Evolutionary conservation across 495 filamentous ascomycete genomes (phyloP).

Genomic region (Chaetomium fimeti): DNA sequence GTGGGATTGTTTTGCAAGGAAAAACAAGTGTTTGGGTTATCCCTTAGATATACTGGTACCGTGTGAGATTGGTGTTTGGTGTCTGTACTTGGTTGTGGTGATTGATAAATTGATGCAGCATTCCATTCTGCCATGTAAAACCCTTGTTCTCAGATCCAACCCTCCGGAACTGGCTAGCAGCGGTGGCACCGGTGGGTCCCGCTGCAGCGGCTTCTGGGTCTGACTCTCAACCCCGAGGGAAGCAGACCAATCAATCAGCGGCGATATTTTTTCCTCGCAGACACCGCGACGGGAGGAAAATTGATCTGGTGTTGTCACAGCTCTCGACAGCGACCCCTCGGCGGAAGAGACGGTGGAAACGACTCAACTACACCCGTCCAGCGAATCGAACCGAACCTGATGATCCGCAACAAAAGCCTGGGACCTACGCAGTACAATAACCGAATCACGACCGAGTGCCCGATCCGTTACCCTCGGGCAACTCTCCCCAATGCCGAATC

Average conservation of each 20-base stretch:
- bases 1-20: not conserved
- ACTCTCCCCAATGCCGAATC: slow-evolving; percentile 21
- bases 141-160: not conserved
- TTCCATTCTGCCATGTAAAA: slow-evolving; percentile 5
- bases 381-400: not conserved
- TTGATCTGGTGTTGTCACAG: not conserved
- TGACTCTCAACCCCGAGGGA: not conserved
- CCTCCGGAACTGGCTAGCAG: not conserved
- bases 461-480: not conserved
- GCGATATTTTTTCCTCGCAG: slow-evolving; percentile 16
- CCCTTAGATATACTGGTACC: not conserved
- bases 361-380: not conserved
- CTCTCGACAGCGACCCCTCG: not conserved
- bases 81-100: not conserved
- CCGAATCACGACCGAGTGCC: not conserved
- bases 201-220: not conserved
- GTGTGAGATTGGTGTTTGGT: not conserved
- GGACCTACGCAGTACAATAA: not conserved
- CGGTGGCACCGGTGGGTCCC: slow-evolving; percentile 9
- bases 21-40: not conserved
- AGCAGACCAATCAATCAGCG: slow-evolving; percentile 8
- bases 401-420: not conserved
- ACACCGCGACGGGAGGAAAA: not conserved
- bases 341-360: not conserved
- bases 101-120: not conserved